Evolutionary conservation across 2,329 filamentous ascomycete genomes (phyloP).

Genomic region (Trichoderma sp.): DNA sequence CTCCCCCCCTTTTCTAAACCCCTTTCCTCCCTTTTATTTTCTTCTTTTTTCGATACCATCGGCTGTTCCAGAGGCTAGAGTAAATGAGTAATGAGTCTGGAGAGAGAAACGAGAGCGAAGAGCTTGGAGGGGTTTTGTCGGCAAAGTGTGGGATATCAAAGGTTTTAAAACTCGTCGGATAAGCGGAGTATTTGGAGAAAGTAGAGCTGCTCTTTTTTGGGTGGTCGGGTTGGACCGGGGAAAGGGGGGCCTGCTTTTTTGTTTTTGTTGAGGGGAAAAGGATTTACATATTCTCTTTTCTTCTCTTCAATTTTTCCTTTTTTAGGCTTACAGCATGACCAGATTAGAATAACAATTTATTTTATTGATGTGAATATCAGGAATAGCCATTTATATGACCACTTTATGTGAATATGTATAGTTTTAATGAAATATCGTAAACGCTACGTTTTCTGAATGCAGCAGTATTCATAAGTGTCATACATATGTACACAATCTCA

Average conservation of each 20-base stretch:
- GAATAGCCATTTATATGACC: not conserved
- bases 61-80: slow-evolving; percentile 41
- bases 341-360: slow-evolving; percentile 34
- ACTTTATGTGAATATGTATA: not conserved
- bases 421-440: not conserved
- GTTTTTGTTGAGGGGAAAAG: slow-evolving; percentile 10
- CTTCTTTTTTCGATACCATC: slow-evolving; percentile 46
- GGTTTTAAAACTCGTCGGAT: slow-evolving; percentile 21
- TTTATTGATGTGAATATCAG: slow-evolving; percentile 1
- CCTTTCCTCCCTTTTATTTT: slow-evolving; percentile 10
- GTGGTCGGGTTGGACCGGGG: not conserved
- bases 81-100: slow-evolving; percentile 41
- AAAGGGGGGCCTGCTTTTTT: slow-evolving; percentile 1
- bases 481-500: not conserved
- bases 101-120: slow-evolving; percentile 32
- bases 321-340: slow-evolving; percentile 30
- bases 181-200: slow-evolving; percentile 24
- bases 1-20: slow-evolving; percentile 19
- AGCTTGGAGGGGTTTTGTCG: slow-evolving; percentile 26
- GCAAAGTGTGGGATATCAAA: slow-evolving; percentile 22
- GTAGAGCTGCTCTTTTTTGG: slow-evolving; percentile 6
- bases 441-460: not conserved
- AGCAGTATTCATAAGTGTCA: not conserved
- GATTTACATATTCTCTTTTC: slow-evolving; percentile 12
- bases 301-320: slow-evolving; percentile 10